Conservation (phyloP, 2,329 filamentous ascomycete species). For the Trichoderma endophyticum region DNA sequence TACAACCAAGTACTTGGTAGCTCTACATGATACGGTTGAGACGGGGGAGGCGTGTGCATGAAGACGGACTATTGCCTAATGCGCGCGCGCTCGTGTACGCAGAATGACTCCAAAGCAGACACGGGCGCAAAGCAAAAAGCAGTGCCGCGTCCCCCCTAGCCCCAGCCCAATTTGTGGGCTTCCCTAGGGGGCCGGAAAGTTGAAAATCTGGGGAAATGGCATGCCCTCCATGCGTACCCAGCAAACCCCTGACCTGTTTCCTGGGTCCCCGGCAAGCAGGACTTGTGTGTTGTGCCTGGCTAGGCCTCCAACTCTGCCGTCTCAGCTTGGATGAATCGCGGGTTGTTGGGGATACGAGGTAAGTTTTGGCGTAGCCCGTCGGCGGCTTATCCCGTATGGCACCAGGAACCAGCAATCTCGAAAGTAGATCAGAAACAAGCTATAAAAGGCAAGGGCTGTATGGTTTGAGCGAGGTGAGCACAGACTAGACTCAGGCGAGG, state of each 20-base stretch:
- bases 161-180: constrained; percentile 2
- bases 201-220: constrained; percentile 19
- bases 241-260: not conserved
- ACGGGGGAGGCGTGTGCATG: constrained; percentile 15
- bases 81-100: constrained; percentile 12
- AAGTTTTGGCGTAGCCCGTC: not conserved
- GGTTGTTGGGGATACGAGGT: not conserved
- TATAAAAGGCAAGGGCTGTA: not conserved
- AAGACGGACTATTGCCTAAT: not conserved
- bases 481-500: not conserved
- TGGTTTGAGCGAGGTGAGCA: not conserved
- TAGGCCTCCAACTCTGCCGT: not conserved
- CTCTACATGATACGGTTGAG: not conserved
- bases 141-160: not conserved
- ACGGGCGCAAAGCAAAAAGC: not conserved
- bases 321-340: not conserved
- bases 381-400: not conserved
- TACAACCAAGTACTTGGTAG: not conserved
- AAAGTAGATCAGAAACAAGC: not conserved
- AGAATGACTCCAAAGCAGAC: not conserved
- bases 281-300: constrained; percentile 2
- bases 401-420: constrained; percentile 4
- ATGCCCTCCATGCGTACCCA: constrained; percentile 13
- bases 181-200: not conserved
- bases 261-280: constrained; percentile 7